These are phyloP conservation scores for Rhodotorula sp. DNA, from an alignment of 1,284 basidiomycete genomes.

Conservation along the genomic window DNA sequence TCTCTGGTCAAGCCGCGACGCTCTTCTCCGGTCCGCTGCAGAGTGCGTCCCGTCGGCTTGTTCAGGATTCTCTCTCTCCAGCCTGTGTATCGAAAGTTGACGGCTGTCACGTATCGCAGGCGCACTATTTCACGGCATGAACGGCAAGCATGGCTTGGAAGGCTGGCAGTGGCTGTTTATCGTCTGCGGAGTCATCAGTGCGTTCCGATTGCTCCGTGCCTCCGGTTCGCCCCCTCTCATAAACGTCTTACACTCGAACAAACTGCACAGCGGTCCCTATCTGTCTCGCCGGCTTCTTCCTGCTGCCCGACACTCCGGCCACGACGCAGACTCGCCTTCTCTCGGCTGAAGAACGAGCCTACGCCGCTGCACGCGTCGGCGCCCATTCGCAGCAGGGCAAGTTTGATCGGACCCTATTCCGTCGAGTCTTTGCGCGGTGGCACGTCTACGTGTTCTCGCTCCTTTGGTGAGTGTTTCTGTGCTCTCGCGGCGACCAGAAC, in stretches of 20 bases:
- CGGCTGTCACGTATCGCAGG: conserved; percentile 45
- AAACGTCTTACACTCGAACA: too few species aligned
- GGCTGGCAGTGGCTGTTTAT: conserved; percentile 72
- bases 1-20: conserved; percentile 60
- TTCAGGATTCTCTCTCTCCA: neutral
- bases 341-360: conserved; percentile 44
- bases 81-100: too few species aligned
- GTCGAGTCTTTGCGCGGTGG: conserved; percentile 63
- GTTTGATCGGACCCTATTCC: conserved; percentile 57
- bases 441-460: conserved; percentile 44
- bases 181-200: conserved; percentile 66
- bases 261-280: conserved; percentile 34
- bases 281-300: conserved; percentile 64
- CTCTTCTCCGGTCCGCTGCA: conserved; percentile 68
- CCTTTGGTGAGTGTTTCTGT: neutral
- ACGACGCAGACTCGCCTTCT: conserved; percentile 56
- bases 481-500: neutral
- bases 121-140: conserved; percentile 61
- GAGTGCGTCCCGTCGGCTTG: conserved; percentile 15
- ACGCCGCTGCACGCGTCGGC: conserved; percentile 33
- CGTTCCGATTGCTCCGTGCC: conserved; percentile 53
- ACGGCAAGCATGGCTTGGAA: conserved; percentile 60
- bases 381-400: conserved; percentile 47
- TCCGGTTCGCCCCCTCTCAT: too few species aligned
- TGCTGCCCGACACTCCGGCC: conserved; percentile 68